These are phyloP conservation scores for Podospora pseudoanserina DNA, from an alignment of 495 filamentous ascomycete genomes.

Conservation along the genomic window DNA sequence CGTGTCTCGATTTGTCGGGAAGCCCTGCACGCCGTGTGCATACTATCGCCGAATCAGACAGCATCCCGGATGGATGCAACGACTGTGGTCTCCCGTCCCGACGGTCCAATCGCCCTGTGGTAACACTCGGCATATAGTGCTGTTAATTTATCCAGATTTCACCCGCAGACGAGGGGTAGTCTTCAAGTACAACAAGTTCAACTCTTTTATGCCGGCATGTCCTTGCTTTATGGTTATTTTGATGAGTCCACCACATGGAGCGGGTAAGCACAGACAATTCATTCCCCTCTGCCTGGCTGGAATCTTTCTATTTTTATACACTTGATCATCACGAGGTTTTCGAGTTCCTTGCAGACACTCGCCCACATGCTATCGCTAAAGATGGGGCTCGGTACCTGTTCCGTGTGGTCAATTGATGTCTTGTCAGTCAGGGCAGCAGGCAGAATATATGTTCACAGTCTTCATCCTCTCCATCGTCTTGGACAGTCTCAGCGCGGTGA, in stretches of 20 bases:
- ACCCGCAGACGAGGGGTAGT: slow-evolving; percentile 7
- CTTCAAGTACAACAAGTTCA: neutral
- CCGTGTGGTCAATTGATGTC: neutral
- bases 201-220: slow-evolving; percentile 8
- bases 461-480: too few species aligned
- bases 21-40: neutral
- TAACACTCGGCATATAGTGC: slow-evolving; percentile 10
- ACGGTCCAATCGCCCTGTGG: slow-evolving; percentile 15
- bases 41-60: slow-evolving; percentile 11
- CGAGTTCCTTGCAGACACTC: neutral
- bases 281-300: neutral
- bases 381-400: neutral
- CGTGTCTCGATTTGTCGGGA: slow-evolving; percentile 5
- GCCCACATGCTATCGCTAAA: neutral
- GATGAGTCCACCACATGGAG: neutral
- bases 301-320: neutral
- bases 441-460: too few species aligned
- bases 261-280: neutral
- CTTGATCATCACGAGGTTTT: neutral
- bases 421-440: too few species aligned
- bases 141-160: slow-evolving; percentile 19
- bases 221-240: neutral
- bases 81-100: slow-evolving; percentile 1
- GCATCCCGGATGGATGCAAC: slow-evolving; percentile 2
- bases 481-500: neutral